phyloP scores from a whole-genome alignment of 208 protist genomes.

The Crithidia mellificae region DNA sequence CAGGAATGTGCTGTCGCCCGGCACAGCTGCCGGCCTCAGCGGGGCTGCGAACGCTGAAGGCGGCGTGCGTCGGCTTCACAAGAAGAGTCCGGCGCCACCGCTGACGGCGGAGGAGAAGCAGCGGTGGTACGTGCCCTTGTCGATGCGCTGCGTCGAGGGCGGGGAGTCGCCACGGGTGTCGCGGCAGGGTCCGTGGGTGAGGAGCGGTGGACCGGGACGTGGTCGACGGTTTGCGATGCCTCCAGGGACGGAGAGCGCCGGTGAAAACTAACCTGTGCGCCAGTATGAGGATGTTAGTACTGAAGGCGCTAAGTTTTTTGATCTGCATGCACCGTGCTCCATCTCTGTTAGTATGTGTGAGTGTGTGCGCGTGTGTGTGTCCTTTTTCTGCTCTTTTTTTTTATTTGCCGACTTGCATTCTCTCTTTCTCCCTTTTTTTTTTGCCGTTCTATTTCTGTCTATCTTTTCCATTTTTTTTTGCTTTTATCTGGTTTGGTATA shows the following conservation, averaged over 20 bases:
- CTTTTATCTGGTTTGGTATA: too few species aligned
- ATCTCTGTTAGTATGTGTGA: background rate
- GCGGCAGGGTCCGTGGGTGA: slow-evolving; percentile 3
- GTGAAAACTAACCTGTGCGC: background rate
- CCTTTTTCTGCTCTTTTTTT: background rate
- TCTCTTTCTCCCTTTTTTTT: background rate
- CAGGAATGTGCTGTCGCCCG: too few species aligned
- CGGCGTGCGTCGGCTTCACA: background rate
- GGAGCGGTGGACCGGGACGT: background rate
- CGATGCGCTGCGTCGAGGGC: slow-evolving; percentile 1
- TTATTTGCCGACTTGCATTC: background rate
- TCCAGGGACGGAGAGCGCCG: background rate
- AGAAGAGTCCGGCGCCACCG: background rate
- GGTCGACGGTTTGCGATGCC: background rate
- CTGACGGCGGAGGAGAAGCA: slow-evolving; percentile 2
- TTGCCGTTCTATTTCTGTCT: slow-evolving; percentile 2
- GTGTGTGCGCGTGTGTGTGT: background rate
- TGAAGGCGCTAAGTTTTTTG: too few species aligned
- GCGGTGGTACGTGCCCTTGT: slow-evolving; percentile 5
- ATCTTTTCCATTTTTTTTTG: background rate
- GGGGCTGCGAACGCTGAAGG: background rate
- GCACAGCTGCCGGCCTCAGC: too few species aligned
- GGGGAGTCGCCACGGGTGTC: background rate
- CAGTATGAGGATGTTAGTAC: too few species aligned
- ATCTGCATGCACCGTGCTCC: too few species aligned